Evolutionary conservation across 106 monocot species (phyloP).

Genomic region (Allium sativum): DNA sequence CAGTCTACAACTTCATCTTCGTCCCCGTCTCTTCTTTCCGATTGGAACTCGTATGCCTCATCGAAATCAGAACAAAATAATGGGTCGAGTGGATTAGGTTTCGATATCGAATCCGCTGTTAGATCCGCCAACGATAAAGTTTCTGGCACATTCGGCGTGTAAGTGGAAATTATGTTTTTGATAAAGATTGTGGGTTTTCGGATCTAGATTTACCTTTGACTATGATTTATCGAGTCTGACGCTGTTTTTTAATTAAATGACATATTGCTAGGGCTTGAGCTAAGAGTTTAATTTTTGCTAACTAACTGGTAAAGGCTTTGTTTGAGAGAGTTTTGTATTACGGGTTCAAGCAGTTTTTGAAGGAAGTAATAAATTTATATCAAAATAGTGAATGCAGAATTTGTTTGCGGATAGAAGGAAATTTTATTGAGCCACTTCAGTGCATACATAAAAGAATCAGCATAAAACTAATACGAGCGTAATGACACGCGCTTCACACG

Average conservation of each 20-base stretch:
- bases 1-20: slow-evolving; percentile 3
- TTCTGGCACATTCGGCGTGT: slow-evolving; percentile 31
- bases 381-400: too few species aligned
- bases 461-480: too few species aligned
- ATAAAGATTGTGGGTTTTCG: neutral
- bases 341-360: too few species aligned
- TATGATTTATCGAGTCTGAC: neutral
- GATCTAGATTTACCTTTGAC: too few species aligned
- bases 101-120: slow-evolving; percentile 30
- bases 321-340: too few species aligned
- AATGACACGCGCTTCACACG: too few species aligned
- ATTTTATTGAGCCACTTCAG: too few species aligned
- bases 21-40: slow-evolving; percentile 20
- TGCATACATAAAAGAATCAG: too few species aligned
- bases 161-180: neutral
- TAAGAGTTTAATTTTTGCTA: neutral
- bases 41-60: slow-evolving; percentile 35
- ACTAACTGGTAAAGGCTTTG: neutral
- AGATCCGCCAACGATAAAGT: slow-evolving; percentile 33
- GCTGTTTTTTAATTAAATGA: neutral
- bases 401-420: too few species aligned
- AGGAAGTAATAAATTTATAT: too few species aligned
- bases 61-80: slow-evolving; percentile 8
- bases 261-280: neutral
- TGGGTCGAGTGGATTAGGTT: slow-evolving; percentile 8